A percentile compares a stretch with the other conserved stretches of the same genome.
Conservation (phyloP, 2,329 filamentous ascomycete species). For the Pleochaeta shiraiana region DNA sequence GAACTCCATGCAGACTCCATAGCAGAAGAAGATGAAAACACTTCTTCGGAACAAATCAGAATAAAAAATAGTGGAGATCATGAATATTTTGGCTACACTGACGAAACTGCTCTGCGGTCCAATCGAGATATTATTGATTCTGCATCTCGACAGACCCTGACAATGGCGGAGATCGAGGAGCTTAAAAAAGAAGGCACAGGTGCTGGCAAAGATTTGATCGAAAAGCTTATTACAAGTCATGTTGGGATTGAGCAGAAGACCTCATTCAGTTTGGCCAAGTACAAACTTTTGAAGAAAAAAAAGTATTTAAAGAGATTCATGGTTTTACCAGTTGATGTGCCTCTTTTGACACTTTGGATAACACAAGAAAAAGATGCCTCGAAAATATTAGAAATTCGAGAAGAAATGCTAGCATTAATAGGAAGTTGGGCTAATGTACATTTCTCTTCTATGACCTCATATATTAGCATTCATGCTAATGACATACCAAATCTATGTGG, state of each 20-base stretch:
- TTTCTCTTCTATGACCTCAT: slow-evolving; percentile 22
- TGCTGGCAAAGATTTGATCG: slow-evolving; percentile 73
- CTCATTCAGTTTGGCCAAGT: slow-evolving; percentile 80
- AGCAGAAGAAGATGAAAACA: slow-evolving; percentile 23
- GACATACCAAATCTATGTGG: neutral
- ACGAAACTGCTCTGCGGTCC: slow-evolving; percentile 30
- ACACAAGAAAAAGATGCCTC: slow-evolving; percentile 58
- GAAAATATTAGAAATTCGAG: slow-evolving; percentile 67
- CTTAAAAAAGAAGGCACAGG: slow-evolving; percentile 51
- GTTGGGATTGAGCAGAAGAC: slow-evolving; percentile 87
- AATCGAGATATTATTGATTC: slow-evolving; percentile 38
- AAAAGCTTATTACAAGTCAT: slow-evolving; percentile 81
- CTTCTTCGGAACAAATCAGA: slow-evolving; percentile 21
- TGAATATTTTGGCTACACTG: slow-evolving; percentile 23
- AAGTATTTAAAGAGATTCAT: slow-evolving; percentile 87
- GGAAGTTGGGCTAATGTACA: slow-evolving; percentile 85
- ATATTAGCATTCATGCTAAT: neutral
- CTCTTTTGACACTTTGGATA: slow-evolving; percentile 53
- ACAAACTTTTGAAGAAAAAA: slow-evolving; percentile 79
- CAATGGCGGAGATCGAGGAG: slow-evolving; percentile 47
- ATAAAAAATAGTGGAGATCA: slow-evolving; percentile 24
- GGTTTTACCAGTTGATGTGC: slow-evolving; percentile 62
- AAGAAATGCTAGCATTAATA: slow-evolving; percentile 62
- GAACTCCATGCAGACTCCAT: slow-evolving; percentile 73
- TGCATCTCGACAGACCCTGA: slow-evolving; percentile 50